Conservation (phyloP, 345 rosid species). For the Theobroma cacao region DNA sequence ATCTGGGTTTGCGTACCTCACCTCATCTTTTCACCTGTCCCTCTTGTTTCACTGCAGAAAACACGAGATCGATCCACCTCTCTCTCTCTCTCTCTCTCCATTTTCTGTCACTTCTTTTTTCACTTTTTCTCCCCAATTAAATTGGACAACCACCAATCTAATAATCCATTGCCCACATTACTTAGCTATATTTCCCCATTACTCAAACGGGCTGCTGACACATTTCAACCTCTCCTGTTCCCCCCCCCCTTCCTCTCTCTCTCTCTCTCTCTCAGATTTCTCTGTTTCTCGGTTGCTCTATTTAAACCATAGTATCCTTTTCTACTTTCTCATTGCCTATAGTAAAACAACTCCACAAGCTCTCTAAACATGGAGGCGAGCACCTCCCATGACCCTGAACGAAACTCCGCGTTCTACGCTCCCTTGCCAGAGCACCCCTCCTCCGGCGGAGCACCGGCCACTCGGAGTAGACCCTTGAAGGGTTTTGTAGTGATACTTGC, state of each 20-base stretch:
- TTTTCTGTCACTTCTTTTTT: not conserved
- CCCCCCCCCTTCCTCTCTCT: not conserved
- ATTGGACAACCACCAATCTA: constrained; percentile 21
- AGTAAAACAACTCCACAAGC: not conserved
- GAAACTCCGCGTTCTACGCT: constrained; percentile 22
- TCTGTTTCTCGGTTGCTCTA: not conserved
- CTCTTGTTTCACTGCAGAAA: not conserved
- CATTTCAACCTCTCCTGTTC: not conserved
- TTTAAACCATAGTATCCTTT: not conserved
- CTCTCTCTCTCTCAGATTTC: not conserved
- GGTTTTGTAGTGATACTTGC: constrained; percentile 21
- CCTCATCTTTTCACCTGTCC: not conserved
- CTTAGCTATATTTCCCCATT: not conserved
- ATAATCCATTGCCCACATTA: too few species aligned
- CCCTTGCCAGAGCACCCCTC: constrained; percentile 40
- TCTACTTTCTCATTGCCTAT: not conserved
- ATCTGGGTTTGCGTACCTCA: not conserved
- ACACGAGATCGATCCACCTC: not conserved
- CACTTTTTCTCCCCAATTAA: not conserved
- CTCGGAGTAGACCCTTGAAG: constrained; percentile 33
- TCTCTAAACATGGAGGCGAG: constrained; percentile 21
- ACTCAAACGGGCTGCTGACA: not conserved
- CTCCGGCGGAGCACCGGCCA: not conserved
- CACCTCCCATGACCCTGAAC: not conserved
- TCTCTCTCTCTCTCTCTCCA: not conserved